Evolutionary conservation across 257 asterid genomes (phyloP), one percentile per base, ranked within the genome.

Genomic region (Scutellaria barbata): DNA sequence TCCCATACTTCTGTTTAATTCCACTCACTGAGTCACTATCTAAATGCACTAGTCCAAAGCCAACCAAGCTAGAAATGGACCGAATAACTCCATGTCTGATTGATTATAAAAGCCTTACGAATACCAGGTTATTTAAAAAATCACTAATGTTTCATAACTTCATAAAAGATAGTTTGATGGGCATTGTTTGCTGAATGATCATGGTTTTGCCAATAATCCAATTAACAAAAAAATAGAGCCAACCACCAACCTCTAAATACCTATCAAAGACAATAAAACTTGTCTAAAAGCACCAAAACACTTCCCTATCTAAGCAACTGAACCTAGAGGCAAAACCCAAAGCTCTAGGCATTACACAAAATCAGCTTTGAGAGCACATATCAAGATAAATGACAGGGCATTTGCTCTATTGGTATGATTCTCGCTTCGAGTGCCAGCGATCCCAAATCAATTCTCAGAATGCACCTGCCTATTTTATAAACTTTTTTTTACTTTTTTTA

Each of bases 321-420:
- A 30, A 30, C 10, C 45, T 25, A 30, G 20, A 9, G 20, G 22
- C 18, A 11, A 2, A 14, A 37, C 6, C 41, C 16, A 30, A 58
- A 30, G 40, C 11, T 12, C 16, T 14, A 40, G 14, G 30, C 48
- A 60, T 35, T 58, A 39, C 16, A 39, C 43, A 14, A 60, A 8
- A 46, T 64, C 57, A 64, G 57, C 42, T 64, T 9, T 1, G 22
- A 50, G 9, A 50, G 47, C 12, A 14, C 42, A 47, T 10, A 46
- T 65, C 8, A 65, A 65, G 50, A 60, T n/a, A n/a, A 0, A 40
- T 40, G 39, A 62, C 39, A 41, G 96, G 89, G 95, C 89, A 87
- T 86, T 87, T 86, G 97, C 96, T 88, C 96, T 86, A 85, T 96
- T 88, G 90, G 90, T 87, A 90, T 82, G 89, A 90, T 90, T 90